phyloP scores from a whole-genome alignment of 2,329 filamentous ascomycete genomes.

The Fusarium sp. region DNA sequence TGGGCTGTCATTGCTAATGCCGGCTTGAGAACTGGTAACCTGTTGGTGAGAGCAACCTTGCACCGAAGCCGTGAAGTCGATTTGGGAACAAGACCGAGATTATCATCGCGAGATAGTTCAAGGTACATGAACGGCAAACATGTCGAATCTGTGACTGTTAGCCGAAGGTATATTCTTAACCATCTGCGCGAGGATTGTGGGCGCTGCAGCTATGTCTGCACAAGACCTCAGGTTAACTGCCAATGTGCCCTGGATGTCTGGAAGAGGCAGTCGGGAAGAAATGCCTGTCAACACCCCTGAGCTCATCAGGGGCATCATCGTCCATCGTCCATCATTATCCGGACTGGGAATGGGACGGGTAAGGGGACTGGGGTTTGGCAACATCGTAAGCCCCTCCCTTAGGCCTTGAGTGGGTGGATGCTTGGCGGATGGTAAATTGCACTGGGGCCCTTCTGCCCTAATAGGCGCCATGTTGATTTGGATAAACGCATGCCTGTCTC shows the following conservation, averaged over 20 bases:
- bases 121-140: constrained; percentile 10
- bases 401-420: constrained; percentile 33
- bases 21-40: constrained; percentile 13
- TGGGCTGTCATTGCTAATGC: constrained; percentile 27
- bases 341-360: constrained; percentile 26
- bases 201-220: constrained; percentile 10
- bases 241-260: neutral
- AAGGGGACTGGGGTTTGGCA: constrained; percentile 21
- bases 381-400: constrained; percentile 15
- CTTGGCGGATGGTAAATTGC: constrained; percentile 43
- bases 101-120: constrained; percentile 10
- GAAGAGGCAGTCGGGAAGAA: constrained; percentile 1
- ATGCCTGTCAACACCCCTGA: constrained; percentile 23
- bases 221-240: constrained; percentile 5
- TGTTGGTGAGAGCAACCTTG: constrained; percentile 17
- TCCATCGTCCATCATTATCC: constrained; percentile 13
- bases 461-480: neutral
- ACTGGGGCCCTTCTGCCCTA: constrained; percentile 21
- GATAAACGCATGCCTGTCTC: neutral
- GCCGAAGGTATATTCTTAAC: neutral
- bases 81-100: constrained; percentile 23
- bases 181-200: neutral
- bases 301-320: constrained; percentile 29
- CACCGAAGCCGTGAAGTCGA: constrained; percentile 7
- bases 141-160: constrained; percentile 15